These are phyloP conservation scores for Arachis hypogaea DNA, from an alignment of 306 rosid genomes.

Conservation along the genomic window DNA sequence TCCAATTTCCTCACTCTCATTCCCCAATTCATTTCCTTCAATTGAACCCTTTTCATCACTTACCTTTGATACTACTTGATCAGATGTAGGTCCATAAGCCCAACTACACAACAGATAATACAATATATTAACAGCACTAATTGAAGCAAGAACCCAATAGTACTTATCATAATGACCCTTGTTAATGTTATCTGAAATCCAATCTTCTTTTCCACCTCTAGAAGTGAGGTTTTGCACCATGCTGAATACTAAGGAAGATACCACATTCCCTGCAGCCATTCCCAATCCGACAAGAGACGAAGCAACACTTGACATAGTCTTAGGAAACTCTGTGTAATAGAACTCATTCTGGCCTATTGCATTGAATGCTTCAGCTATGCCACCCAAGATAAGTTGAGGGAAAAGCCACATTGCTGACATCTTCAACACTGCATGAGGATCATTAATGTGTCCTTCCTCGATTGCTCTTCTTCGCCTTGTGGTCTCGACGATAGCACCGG, in stretches of 20 bases:
- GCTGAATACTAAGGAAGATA: constrained; percentile 51
- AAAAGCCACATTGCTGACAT: constrained; percentile 80
- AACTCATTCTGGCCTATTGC: constrained; percentile 71
- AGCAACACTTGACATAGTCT: constrained; percentile 66
- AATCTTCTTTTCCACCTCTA: constrained; percentile 61
- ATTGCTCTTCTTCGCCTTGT: constrained; percentile 50
- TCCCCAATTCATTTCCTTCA: constrained; percentile 31
- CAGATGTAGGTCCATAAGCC: constrained; percentile 63
- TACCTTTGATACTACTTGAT: constrained; percentile 35
- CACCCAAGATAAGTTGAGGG: constrained; percentile 54
- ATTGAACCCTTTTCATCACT: constrained; percentile 21
- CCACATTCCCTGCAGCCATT: constrained; percentile 54
- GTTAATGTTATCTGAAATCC: constrained; percentile 63
- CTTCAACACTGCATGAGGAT: constrained; percentile 43
- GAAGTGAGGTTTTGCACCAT: constrained; percentile 49
- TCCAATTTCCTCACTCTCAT: neutral
- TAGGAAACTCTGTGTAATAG: constrained; percentile 70
- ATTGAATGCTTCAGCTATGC: constrained; percentile 73
- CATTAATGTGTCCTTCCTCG: constrained; percentile 35
- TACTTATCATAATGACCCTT: constrained; percentile 58
- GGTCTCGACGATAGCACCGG: constrained; percentile 53
- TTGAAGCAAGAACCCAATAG: constrained; percentile 55
- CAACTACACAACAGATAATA: constrained; percentile 56
- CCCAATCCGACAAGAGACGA: constrained; percentile 56
- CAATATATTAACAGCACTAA: constrained; percentile 47